Base-by-base conservation (phyloP, 208 protist species). In the Wallacemonas sp. region DNA sequence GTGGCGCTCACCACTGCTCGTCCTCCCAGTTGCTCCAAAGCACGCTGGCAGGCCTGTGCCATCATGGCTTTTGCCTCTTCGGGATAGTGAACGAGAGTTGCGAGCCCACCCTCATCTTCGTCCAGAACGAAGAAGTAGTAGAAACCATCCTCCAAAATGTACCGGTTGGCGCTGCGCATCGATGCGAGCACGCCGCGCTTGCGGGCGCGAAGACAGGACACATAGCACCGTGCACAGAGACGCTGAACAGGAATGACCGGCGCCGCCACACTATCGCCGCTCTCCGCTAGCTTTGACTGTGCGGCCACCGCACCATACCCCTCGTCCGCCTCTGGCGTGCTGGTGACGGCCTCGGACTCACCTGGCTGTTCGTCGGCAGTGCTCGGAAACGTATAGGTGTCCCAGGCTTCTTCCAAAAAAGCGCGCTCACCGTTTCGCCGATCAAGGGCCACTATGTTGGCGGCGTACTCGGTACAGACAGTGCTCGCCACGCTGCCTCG, bases 41-140 rank as follows among this genome's bases (percentile, higher is more conserved):
- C 58, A 6, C 77, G 50, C 55, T 81, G 71, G 37, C 63, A 77
- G 54, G 78, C 52, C 30, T 85, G 65, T 45, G 82, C 68, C 52
- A 85, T 38, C 54, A 84, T 78, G 38, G 77, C 81, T 33, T 61
- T 66, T 24, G 76, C 67, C 5, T 76, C 76, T 26, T 84, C 84
- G 17, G 78, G 81, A 45, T 77, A 73, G n/a, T 53, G 77, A 26
- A 80, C 64, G 9, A 74, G 58, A 55, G 68, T 81, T 37, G 70
- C 66, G 2, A 91, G 41, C 3, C 64, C 45, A n/a, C 46, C 63
- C 41, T 78, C 66, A 52, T 91, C 80, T 34, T 85, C 71, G 1
- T 66, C 63, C 32, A 87, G 71, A 33, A 87, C 84, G 53, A 83
- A 72, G 63, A 77, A 91, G 66, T 83, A 79, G 32, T 79, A 78